Evolutionary conservation across 2,329 filamentous ascomycete genomes (phyloP).

Genomic region (Chlorencoelia australis): DNA sequence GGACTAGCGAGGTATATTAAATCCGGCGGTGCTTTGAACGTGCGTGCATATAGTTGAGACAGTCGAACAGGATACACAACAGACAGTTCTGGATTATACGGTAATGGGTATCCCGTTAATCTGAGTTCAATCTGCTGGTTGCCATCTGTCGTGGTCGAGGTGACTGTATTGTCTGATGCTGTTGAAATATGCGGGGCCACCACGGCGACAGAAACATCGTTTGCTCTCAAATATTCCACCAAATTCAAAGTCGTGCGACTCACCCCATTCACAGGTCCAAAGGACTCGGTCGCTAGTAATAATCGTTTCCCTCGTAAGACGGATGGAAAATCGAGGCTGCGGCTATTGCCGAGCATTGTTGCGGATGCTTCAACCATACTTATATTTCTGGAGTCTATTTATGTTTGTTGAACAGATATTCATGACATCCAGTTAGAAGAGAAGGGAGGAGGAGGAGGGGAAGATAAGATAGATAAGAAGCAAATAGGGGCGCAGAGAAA

Average conservation of each 20-base stretch:
- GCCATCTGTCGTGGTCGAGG: conserved; percentile 17
- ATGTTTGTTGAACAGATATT: too few species aligned
- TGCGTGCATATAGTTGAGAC: conserved; percentile 47
- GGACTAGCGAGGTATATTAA: conserved; percentile 61
- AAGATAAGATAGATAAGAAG: too few species aligned
- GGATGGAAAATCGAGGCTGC: conserved; percentile 29
- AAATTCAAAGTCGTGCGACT: conserved; percentile 61
- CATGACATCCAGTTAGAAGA: too few species aligned
- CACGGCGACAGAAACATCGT: conserved; percentile 55
- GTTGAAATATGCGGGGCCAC: conserved; percentile 48
- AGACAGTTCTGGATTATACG: conserved; percentile 62
- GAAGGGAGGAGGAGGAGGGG: too few species aligned
- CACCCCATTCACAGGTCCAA: conserved; percentile 65
- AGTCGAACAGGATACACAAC: conserved; percentile 60
- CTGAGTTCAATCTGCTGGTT: conserved; percentile 41
- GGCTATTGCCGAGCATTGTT: too few species aligned
- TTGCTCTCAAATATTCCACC: conserved; percentile 53
- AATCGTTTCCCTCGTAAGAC: conserved; percentile 50
- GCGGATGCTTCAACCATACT: too few species aligned
- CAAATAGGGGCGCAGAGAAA: too few species aligned
- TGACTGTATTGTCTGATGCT: conserved; percentile 27
- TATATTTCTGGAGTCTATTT: too few species aligned
- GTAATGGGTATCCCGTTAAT: conserved; percentile 53
- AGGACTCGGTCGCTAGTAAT: conserved; percentile 60
- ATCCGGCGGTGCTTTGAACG: conserved; percentile 50